Conservation (phyloP, 345 rosid species). For the Pistacia atlantica region DNA sequence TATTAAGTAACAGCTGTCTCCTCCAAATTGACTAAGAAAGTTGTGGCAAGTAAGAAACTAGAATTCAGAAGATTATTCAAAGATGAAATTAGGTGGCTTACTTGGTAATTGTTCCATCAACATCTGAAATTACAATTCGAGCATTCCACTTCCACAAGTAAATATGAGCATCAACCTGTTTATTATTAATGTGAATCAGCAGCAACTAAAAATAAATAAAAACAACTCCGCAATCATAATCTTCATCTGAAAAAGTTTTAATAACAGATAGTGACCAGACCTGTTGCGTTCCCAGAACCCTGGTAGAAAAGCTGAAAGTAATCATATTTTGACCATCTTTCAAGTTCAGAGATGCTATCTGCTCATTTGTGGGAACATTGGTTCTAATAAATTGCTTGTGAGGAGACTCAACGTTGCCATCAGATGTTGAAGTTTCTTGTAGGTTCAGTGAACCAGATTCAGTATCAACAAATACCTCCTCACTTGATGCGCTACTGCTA, state of each 20-base stretch:
- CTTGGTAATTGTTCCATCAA: constrained; percentile 97
- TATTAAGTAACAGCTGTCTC: background rate
- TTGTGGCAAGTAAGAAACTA: background rate
- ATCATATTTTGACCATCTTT: constrained; percentile 88
- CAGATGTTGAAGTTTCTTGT: constrained; percentile 36
- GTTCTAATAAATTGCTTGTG: constrained; percentile 72
- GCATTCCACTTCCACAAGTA: constrained; percentile 97
- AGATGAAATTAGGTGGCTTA: constrained; percentile 26
- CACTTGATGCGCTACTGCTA: constrained; percentile 61
- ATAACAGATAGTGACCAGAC: constrained; percentile 35
- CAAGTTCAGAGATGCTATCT: constrained; percentile 83
- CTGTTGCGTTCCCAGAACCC: constrained; percentile 92
- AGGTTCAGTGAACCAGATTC: constrained; percentile 56
- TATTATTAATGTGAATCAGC: constrained; percentile 17
- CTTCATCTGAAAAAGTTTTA: background rate
- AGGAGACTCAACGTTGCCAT: constrained; percentile 51
- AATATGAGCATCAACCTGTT: constrained; percentile 89
- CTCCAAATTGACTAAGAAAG: background rate
- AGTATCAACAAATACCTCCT: constrained; percentile 77
- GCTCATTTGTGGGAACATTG: constrained; percentile 82
- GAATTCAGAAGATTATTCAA: background rate
- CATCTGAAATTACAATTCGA: constrained; percentile 89
- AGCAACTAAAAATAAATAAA: background rate
- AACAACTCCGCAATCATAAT: background rate
- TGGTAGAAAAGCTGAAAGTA: constrained; percentile 84